Evolutionary conservation across 2,329 filamentous ascomycete species (phyloP).

Genomic region (Neonectria faginata): DNA sequence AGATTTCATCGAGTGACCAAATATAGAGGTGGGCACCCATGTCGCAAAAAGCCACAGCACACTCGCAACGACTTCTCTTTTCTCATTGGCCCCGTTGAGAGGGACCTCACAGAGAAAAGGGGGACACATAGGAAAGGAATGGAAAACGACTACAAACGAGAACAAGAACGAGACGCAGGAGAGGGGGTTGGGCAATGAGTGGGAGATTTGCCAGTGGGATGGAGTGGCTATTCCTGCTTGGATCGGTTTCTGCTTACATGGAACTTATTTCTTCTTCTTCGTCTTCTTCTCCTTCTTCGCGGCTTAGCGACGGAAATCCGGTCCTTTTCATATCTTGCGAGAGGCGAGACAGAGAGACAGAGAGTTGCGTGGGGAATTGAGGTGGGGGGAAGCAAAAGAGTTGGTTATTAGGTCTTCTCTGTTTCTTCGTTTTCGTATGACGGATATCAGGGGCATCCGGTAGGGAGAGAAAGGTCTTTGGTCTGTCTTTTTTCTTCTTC

Average conservation of each 20-base stretch:
- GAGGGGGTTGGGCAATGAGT: background rate
- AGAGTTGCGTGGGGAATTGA: background rate
- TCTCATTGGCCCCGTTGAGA: background rate
- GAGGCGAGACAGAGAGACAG: slow-evolving; percentile 6
- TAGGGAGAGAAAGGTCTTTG: slow-evolving; percentile 9
- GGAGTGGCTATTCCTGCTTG: background rate
- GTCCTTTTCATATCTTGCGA: slow-evolving; percentile 12
- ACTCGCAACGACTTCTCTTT: background rate
- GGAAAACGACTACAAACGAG: background rate
- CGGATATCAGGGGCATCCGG: slow-evolving; percentile 28
- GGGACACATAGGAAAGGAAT: background rate
- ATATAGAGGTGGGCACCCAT: slow-evolving; percentile 1
- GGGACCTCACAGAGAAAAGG: background rate
- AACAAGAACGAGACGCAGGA: slow-evolving; percentile 6
- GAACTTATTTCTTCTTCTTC: background rate
- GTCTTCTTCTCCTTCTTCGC: background rate
- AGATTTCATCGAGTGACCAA: slow-evolving; percentile 1
- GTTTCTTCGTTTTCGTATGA: slow-evolving; percentile 29
- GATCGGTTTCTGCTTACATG: background rate
- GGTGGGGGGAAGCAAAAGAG: slow-evolving; percentile 3
- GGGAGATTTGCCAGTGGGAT: background rate
- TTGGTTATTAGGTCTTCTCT: slow-evolving; percentile 12
- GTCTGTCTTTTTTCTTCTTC: slow-evolving; percentile 14
- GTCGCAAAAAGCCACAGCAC: background rate
- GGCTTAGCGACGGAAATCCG: slow-evolving; percentile 5